Percentiles rank a stretch among this genome's conserved stretches.
phyloP scores from a whole-genome alignment of 768 basidiomycete genomes.

The Daedaleopsis sinensis region DNA sequence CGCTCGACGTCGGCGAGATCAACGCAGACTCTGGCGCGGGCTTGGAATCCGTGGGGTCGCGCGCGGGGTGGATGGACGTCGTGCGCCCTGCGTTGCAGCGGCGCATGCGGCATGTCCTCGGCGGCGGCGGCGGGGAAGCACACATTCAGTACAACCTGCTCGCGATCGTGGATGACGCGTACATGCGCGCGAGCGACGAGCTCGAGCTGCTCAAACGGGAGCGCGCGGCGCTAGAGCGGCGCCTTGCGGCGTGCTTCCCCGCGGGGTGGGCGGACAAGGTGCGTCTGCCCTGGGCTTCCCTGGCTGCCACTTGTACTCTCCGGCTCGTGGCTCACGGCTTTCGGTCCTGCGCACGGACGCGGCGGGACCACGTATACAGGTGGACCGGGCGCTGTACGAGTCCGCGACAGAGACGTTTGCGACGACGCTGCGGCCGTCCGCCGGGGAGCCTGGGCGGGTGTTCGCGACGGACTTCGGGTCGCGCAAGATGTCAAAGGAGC shows the following conservation, averaged over 20 bases:
- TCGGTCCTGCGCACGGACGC: background rate
- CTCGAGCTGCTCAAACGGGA: conserved; percentile 57
- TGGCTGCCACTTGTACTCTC: too few relatives aligned
- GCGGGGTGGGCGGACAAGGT: conserved; percentile 44
- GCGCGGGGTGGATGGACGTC: conserved; percentile 56
- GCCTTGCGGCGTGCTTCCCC: conserved; percentile 36
- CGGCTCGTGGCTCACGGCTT: background rate
- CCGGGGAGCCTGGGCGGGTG: conserved; percentile 29
- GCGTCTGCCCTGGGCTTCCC: background rate
- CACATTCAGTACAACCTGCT: conserved; percentile 65
- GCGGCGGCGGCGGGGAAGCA: conserved; percentile 26
- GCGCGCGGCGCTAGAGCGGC: conserved; percentile 45
- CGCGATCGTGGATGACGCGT: conserved; percentile 58
- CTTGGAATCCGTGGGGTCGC: conserved; percentile 14
- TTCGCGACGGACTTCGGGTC: conserved; percentile 50
- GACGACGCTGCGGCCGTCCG: conserved; percentile 30
- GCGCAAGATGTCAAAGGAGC: conserved; percentile 44
- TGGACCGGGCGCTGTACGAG: conserved; percentile 40
- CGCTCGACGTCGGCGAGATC: conserved; percentile 65
- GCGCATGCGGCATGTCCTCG: conserved; percentile 58
- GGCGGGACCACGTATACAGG: conserved; percentile 32
- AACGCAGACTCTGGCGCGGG: conserved; percentile 8
- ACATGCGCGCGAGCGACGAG: conserved; percentile 50
- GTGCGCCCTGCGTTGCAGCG: conserved; percentile 60
- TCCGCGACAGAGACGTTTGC: conserved; percentile 35